Conservation (phyloP, 2,329 filamentous ascomycete genomes). For the Aureobasidium pullulans region DNA sequence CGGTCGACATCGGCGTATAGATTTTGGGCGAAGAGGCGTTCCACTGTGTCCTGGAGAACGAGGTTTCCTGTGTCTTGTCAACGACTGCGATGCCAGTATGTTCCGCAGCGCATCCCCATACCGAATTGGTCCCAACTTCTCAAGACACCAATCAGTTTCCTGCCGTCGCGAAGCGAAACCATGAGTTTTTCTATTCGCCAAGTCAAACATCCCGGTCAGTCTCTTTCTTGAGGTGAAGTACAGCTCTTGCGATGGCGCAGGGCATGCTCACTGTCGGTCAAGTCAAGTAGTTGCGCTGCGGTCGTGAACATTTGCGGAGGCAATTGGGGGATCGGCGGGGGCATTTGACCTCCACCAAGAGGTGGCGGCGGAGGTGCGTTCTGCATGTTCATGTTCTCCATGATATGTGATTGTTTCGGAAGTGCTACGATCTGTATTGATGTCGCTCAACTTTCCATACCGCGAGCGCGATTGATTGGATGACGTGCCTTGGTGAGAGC, state of each 20-base stretch:
- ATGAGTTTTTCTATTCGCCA: conserved; percentile 75
- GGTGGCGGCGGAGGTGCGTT: conserved; percentile 20
- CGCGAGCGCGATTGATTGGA: not conserved
- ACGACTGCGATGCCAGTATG: not conserved
- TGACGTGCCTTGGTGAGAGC: not conserved
- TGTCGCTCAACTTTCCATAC: not conserved
- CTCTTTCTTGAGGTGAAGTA: not conserved
- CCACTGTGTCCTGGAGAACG: conserved; percentile 85
- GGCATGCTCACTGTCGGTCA: conserved; percentile 80
- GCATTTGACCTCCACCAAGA: conserved; percentile 18
- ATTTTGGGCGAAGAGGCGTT: conserved; percentile 70
- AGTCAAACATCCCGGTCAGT: conserved; percentile 22
- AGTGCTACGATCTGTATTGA: not conserved
- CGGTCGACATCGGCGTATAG: conserved; percentile 78
- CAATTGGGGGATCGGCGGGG: conserved; percentile 51
- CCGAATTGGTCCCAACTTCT: conserved; percentile 98
- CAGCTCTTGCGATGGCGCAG: not conserved
- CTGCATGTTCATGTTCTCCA: conserved; percentile 29
- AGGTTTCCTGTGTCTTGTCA: conserved; percentile 63
- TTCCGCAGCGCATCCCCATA: conserved; percentile 35
- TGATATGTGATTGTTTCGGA: conserved; percentile 14
- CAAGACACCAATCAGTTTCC: conserved; percentile 87
- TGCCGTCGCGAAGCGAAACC: conserved; percentile 81
- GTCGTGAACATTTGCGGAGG: conserved; percentile 98
- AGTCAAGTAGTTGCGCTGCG: conserved; percentile 85